These are phyloP conservation scores for Arthrobotrys conoides DNA, from an alignment of 2,329 filamentous ascomycete genomes.

Conservation along the genomic window DNA sequence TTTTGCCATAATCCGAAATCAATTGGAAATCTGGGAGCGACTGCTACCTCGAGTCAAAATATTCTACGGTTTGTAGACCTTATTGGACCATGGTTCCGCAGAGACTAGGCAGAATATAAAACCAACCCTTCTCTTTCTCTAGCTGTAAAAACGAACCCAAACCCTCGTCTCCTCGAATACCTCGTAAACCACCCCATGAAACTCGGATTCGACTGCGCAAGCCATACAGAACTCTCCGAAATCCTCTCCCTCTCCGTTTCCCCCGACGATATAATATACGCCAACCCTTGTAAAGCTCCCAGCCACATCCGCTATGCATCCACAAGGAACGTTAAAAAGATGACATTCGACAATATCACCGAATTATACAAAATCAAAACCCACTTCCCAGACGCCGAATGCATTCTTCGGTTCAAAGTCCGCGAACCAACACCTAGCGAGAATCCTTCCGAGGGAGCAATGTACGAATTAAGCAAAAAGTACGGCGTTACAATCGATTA, in stretches of 20 bases:
- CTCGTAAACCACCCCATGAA: constrained; percentile 23
- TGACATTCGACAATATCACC: constrained; percentile 52
- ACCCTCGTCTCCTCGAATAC: constrained; percentile 30
- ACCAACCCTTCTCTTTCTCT: neutral
- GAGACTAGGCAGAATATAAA: neutral
- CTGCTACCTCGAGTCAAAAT: constrained; percentile 30
- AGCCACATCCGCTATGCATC: constrained; percentile 51
- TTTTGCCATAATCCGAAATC: constrained; percentile 30
- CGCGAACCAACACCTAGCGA: neutral
- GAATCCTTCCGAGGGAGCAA: neutral
- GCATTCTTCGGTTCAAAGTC: constrained; percentile 43
- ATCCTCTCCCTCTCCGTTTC: constrained; percentile 44
- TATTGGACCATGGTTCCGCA: neutral
- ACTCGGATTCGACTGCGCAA: constrained; percentile 54
- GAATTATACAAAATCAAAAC: constrained; percentile 48
- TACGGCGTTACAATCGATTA: constrained; percentile 42
- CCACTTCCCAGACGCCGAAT: constrained; percentile 36
- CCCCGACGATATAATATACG: constrained; percentile 46
- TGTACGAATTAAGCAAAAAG: constrained; percentile 55
- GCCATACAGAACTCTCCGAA: constrained; percentile 38
- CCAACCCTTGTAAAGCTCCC: constrained; percentile 57
- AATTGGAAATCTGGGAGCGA: constrained; percentile 40
- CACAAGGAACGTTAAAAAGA: constrained; percentile 35
- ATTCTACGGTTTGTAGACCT: constrained; percentile 46
- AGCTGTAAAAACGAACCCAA: constrained; percentile 56